Evolutionary conservation across 2,329 filamentous ascomycete genomes (phyloP).

Genomic region (Sphaceloma murrayae): DNA sequence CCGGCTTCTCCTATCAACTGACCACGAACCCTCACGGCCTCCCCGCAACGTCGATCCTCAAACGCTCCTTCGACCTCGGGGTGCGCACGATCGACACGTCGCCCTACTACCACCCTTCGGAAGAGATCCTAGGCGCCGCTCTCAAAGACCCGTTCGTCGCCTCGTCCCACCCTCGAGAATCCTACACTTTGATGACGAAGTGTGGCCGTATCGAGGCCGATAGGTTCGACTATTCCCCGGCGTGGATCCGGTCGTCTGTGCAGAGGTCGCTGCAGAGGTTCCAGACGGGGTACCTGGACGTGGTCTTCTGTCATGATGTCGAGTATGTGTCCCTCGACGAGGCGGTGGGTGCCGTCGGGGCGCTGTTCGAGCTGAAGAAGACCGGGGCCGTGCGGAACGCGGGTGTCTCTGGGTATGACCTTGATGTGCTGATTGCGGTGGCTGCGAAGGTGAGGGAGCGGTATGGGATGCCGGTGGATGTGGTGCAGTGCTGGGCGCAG

Average conservation of each 20-base stretch:
- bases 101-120: slow-evolving; percentile 75
- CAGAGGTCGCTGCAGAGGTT: slow-evolving; percentile 52
- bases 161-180: slow-evolving; percentile 40
- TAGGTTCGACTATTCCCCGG: slow-evolving; percentile 60
- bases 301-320: slow-evolving; percentile 67
- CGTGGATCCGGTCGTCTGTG: slow-evolving; percentile 54
- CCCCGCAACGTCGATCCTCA: slow-evolving; percentile 57
- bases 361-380: slow-evolving; percentile 61
- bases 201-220: slow-evolving; percentile 53
- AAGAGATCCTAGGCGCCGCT: slow-evolving; percentile 54
- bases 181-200: slow-evolving; percentile 61
- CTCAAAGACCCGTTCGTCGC: slow-evolving; percentile 46
- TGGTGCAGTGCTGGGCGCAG: slow-evolving; percentile 39
- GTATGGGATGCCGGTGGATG: slow-evolving; percentile 73
- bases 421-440: slow-evolving; percentile 57
- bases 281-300: slow-evolving; percentile 55
- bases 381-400: slow-evolving; percentile 63
- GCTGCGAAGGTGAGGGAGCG: slow-evolving; percentile 58
- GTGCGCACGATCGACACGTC: slow-evolving; percentile 70
- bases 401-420: slow-evolving; percentile 79
- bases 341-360: slow-evolving; percentile 44
- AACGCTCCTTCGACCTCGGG: slow-evolving; percentile 56
- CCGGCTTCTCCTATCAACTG: slow-evolving; percentile 74
- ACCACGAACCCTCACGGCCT: slow-evolving; percentile 55
- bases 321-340: slow-evolving; percentile 59